Percentiles rank a stretch among this genome's conserved stretches.
phyloP scores from a whole-genome alignment of 2,329 filamentous ascomycete species.

The Fusarium beomiforme region DNA sequence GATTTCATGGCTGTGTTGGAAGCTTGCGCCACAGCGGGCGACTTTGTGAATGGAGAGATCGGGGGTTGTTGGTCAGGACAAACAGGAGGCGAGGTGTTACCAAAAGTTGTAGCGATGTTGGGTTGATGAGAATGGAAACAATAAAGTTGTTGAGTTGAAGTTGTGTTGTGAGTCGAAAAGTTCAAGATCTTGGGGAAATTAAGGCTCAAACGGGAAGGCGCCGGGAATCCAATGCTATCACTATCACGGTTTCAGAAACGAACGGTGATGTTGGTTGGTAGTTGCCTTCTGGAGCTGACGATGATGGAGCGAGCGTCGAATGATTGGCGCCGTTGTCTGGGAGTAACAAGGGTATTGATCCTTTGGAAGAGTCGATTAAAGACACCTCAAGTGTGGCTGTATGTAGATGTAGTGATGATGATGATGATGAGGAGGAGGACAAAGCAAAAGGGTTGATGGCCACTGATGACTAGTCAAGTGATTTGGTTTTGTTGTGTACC shows the following conservation, averaged over 20 bases:
- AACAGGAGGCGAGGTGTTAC: slow-evolving; percentile 11
- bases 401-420: background rate
- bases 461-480: background rate
- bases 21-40: slow-evolving; percentile 38
- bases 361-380: slow-evolving; percentile 2
- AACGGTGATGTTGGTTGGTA: slow-evolving; percentile 31
- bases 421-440: too few relatives aligned
- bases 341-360: slow-evolving; percentile 38
- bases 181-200: slow-evolving; percentile 24
- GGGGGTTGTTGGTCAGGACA: slow-evolving; percentile 9
- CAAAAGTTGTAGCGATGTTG: background rate
- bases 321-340: slow-evolving; percentile 42
- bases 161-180: background rate
- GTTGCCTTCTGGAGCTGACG: slow-evolving; percentile 17
- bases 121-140: background rate
- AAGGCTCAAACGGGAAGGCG: slow-evolving; percentile 22
- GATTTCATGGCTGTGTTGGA: slow-evolving; percentile 50
- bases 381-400: too few relatives aligned
- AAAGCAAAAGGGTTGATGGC: background rate
- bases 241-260: slow-evolving; percentile 28
- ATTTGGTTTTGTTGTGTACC: background rate
- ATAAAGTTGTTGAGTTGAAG: background rate
- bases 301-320: slow-evolving; percentile 32
- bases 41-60: slow-evolving; percentile 3
- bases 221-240: slow-evolving; percentile 26